Conservation (phyloP, 257 asterid species). For the Lantana camara region DNA sequence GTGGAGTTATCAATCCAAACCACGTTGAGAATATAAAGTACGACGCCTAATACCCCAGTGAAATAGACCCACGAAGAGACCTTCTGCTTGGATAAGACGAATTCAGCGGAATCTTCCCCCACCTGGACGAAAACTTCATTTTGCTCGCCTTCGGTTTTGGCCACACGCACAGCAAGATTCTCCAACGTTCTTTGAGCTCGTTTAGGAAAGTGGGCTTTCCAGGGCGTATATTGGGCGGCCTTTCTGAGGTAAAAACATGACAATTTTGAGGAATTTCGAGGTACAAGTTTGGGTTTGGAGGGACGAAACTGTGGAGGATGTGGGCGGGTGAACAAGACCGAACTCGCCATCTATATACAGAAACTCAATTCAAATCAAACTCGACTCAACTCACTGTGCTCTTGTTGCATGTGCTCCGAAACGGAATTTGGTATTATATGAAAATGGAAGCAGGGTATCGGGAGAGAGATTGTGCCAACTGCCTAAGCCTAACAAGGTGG, state of each 20-base stretch:
- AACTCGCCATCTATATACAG: conserved; percentile 33
- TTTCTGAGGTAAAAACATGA: conserved; percentile 24
- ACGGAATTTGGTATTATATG: no score
- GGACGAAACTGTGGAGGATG: conserved; percentile 32
- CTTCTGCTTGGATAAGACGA: conserved; percentile 67
- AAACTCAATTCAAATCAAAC: neutral
- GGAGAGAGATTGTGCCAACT: no score
- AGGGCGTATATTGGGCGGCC: neutral
- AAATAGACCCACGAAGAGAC: conserved; percentile 85
- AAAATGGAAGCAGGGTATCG: no score
- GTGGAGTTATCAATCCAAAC: conserved; percentile 85
- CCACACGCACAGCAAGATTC: conserved; percentile 35
- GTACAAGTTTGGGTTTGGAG: conserved; percentile 36
- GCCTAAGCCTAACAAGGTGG: no score
- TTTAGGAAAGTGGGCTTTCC: conserved; percentile 12
- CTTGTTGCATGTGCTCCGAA: no score
- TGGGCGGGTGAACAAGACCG: conserved; percentile 42
- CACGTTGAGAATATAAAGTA: conserved; percentile 63
- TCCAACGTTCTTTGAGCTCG: conserved; percentile 14
- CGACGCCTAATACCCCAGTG: conserved; percentile 61
- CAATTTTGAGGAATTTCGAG: neutral
- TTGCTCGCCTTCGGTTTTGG: conserved; percentile 44
- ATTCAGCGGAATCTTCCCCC: conserved; percentile 92
- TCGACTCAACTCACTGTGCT: no score
- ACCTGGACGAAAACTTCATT: conserved; percentile 40